Evolutionary conservation across 192 early-diverging fungal species (phyloP), one percentile per base, ranked within the genome.

Genomic region (Lunasporangiospora selenospora): DNA sequence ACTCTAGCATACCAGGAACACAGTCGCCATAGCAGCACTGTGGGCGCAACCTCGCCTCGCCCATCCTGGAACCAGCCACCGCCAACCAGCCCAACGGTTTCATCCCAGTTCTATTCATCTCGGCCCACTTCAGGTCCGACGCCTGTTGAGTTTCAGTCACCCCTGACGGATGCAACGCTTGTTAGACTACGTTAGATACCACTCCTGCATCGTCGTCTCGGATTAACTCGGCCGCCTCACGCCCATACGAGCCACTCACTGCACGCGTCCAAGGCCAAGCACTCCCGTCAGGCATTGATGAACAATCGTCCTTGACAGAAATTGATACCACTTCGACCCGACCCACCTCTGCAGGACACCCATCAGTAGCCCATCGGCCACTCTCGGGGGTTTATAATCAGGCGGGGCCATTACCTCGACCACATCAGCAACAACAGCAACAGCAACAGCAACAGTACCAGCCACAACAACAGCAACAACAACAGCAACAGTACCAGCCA

Each of bases 221-320:
- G 10, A 21, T 54, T n/a, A 50, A 59, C 47, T 41, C 50, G 5
- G 53, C 34, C 19, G 15, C 53, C 33, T 47, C 55, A 0, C 65
- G 41, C 7, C 65, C 65, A 5, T 59, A 67, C 54, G 27, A 29
- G 31, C 32, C 56, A 16, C 53, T 49, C n/a, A 1, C 16, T 6
- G 26, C 42, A 36, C 7, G 26, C 42, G 24, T 27, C 23, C 8
- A 45, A 18, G 4, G 7, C 24, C 3, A 38, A 1, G 27, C 23
- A 16, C 23, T 30, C 27, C 69, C 60, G 6, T 73, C 69, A 2
- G 52, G 47, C 3, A 73, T 73, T 24, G 69, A 73, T 2, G 45
- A 58, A 13, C 69, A 73, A 26, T 73, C 69, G 9, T 62, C 69
- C 19, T 37, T 73, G 34, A 73, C 69, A 44, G 69, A 73, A 34